Percentiles rank a stretch among this genome's conserved stretches.
Evolutionary conservation across 2,329 filamentous ascomycete species (phyloP).

Genomic region (Scytalidium lignicola): DNA sequence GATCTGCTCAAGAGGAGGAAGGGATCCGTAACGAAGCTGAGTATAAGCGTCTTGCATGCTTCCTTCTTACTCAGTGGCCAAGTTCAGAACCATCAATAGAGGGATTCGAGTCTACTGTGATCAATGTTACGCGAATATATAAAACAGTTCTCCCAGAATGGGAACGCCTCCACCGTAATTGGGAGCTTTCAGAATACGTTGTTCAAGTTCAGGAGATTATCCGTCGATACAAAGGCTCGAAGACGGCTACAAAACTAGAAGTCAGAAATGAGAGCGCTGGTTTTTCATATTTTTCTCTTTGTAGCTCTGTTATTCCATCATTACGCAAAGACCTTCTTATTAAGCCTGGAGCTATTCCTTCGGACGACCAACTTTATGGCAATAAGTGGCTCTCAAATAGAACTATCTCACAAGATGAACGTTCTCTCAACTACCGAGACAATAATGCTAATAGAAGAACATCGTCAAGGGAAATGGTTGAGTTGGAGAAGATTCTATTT

Average conservation of each 20-base stretch:
- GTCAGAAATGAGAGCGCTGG: slow-evolving; percentile 2
- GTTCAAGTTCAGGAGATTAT: slow-evolving; percentile 35
- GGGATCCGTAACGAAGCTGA: slow-evolving; percentile 26
- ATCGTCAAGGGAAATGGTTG: too few relatives aligned
- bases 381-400: neutral
- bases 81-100: slow-evolving; percentile 28
- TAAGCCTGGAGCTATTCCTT: slow-evolving; percentile 3
- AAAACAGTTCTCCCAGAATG: slow-evolving; percentile 38
- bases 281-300: slow-evolving; percentile 1
- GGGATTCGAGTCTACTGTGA: slow-evolving; percentile 23
- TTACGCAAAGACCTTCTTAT: slow-evolving; percentile 7
- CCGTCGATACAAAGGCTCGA: too few relatives aligned
- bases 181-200: slow-evolving; percentile 39
- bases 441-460: too few relatives aligned
- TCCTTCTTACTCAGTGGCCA: slow-evolving; percentile 40
- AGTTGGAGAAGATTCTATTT: too few relatives aligned
- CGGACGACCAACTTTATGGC: slow-evolving; percentile 1
- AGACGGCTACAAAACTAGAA: slow-evolving; percentile 28
- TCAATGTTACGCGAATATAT: slow-evolving; percentile 35
- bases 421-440: too few relatives aligned
- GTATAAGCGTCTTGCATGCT: slow-evolving; percentile 32
- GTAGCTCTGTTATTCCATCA: slow-evolving; percentile 10
- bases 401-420: too few relatives aligned
- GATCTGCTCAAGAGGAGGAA: slow-evolving; percentile 25
- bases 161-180: slow-evolving; percentile 40